A percentile compares a stretch with the other conserved stretches of the same genome.
Evolutionary conservation across 1,284 basidiomycete species (phyloP).

Genomic region (Moniliophthora roreri): DNA sequence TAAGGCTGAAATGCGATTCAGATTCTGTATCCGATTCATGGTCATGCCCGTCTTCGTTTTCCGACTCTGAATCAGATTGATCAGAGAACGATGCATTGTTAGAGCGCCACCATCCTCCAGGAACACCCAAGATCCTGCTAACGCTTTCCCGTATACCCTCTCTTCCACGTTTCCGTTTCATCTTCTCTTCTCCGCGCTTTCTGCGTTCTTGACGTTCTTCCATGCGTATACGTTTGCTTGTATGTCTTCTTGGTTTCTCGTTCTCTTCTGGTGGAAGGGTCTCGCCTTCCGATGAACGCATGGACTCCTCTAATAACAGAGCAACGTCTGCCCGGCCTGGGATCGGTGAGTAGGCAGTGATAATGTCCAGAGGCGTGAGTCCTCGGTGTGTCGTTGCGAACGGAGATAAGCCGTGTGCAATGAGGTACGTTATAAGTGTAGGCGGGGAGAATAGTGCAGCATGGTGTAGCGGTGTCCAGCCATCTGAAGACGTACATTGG

Average conservation of each 20-base stretch:
- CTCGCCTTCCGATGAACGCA: conserved; percentile 50
- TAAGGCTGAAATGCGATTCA: conserved; percentile 51
- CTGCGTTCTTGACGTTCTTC: conserved; percentile 20
- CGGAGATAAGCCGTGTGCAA: conserved; percentile 88
- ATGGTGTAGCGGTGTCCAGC: conserved; percentile 97
- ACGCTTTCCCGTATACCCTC: conserved; percentile 54
- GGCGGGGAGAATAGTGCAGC: conserved; percentile 88
- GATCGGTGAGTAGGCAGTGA: conserved; percentile 75
- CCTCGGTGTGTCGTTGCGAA: conserved; percentile 73
- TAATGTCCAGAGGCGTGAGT: conserved; percentile 82
- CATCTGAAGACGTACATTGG: conserved; percentile 47
- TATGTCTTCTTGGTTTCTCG: conserved; percentile 52
- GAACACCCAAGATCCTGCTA: conserved; percentile 53
- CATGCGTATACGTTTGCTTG: too few species aligned
- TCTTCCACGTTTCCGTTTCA: conserved; percentile 54
- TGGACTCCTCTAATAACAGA: conserved; percentile 76
- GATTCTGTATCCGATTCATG: conserved; percentile 50
- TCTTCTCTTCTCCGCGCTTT: conserved; percentile 54
- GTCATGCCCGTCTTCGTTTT: conserved; percentile 45
- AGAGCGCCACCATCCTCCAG: conserved; percentile 66
- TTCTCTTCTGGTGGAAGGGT: conserved; percentile 69
- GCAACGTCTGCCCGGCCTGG: conserved; percentile 82
- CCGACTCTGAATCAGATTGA: conserved; percentile 40
- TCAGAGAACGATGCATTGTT: conserved; percentile 21
- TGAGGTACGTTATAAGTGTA: conserved; percentile 87